phyloP scores from a whole-genome alignment of 2,329 filamentous ascomycete species.

The Diaporthe citri region DNA sequence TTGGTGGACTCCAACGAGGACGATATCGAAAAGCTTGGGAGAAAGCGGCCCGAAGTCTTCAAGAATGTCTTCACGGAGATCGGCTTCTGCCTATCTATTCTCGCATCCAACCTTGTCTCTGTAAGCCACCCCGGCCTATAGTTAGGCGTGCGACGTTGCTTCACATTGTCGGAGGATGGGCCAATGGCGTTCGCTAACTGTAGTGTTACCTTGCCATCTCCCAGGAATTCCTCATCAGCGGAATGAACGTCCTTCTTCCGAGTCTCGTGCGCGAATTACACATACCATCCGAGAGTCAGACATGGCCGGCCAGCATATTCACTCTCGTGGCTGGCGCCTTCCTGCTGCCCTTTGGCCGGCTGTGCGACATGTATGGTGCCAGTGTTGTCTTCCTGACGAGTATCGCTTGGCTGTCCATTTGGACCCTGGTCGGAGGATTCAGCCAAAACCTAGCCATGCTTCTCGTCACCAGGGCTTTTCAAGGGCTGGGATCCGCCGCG shows the following conservation, averaged over 20 bases:
- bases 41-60: conserved; percentile 3
- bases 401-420: conserved; percentile 63
- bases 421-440: conserved; percentile 69
- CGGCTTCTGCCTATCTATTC: conserved; percentile 1
- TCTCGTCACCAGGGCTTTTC: conserved; percentile 69
- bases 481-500: conserved; percentile 71
- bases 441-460: conserved; percentile 69
- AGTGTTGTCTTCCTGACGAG: conserved; percentile 60
- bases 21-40: conserved; percentile 5
- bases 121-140: not conserved
- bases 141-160: not conserved
- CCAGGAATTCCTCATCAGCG: conserved; percentile 72
- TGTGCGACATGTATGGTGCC: conserved; percentile 61
- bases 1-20: not conserved
- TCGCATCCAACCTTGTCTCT: conserved; percentile 12
- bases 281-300: conserved; percentile 66
- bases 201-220: conserved; percentile 58
- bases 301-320: conserved; percentile 66
- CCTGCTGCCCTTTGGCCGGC: conserved; percentile 64
- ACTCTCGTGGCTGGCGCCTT: conserved; percentile 58
- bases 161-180: conserved; percentile 58
- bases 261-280: conserved; percentile 64
- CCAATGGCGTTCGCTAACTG: conserved; percentile 54
- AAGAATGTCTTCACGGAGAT: conserved; percentile 8
- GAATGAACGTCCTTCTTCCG: conserved; percentile 71